A percentile compares a stretch with the other conserved stretches of the same genome.
Evolutionary conservation across 768 basidiomycete genomes (phyloP).

Genomic region (Phanerochaete sordida): DNA sequence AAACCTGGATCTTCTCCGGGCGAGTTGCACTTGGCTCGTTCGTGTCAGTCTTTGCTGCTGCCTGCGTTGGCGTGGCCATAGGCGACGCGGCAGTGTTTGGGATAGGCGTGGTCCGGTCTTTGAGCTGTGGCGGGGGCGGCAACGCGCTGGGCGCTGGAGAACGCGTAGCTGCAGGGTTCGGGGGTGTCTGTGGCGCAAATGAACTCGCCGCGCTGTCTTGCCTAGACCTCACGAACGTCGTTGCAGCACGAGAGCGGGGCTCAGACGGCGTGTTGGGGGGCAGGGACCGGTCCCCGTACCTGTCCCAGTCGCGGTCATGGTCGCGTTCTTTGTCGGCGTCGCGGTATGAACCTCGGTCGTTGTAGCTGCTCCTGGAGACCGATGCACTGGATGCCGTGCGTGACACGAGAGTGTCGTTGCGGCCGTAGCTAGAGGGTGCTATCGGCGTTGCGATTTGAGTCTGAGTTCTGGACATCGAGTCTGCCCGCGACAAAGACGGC

Average conservation of each 20-base stretch:
- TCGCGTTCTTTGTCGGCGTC: background rate
- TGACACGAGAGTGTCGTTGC: background rate
- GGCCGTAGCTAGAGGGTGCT: background rate
- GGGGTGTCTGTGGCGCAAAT: background rate
- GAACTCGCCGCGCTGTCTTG: background rate
- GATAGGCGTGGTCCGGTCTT: background rate
- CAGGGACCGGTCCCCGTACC: background rate
- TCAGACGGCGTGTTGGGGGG: background rate
- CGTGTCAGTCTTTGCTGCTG: no score
- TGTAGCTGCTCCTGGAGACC: background rate
- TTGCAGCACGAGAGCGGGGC: background rate
- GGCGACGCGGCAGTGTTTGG: no score
- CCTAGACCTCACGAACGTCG: background rate
- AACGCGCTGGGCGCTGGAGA: background rate
- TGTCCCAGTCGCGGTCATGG: background rate
- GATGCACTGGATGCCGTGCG: background rate
- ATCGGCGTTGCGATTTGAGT: background rate
- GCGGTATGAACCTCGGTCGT: background rate
- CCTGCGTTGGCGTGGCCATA: background rate
- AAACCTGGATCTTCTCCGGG: slow-evolving; percentile 34
- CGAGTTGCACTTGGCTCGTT: slow-evolving; percentile 21
- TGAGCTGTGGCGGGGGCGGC: slow-evolving; percentile 6
- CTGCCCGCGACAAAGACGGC: background rate
- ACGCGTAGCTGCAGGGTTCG: background rate
- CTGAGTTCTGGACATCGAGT: background rate